Base-by-base conservation (phyloP, 2,329 filamentous ascomycete species). In the Ophiocordyceps camponoti-floridani region DNA sequence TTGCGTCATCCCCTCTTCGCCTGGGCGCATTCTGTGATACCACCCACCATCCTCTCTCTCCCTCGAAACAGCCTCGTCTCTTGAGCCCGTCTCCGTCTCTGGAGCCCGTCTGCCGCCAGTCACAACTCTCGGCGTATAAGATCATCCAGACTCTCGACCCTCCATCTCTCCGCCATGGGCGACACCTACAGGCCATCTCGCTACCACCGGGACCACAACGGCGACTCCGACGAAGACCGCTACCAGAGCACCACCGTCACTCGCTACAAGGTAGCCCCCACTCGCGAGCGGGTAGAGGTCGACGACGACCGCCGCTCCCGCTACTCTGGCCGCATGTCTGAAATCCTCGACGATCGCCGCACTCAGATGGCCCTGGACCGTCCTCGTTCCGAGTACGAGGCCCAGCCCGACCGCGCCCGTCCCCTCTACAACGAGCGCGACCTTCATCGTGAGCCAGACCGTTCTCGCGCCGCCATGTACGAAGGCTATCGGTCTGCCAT, bases 181-280 rank as follows among this genome's bases (percentile, higher is more conserved):
- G 46, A 47, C 31, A 18, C 42, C 16, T 46, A 47, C 46, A 40
- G 46, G 40, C 28, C 42, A n/a, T 52, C 58, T 48, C 57, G 59
- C 48, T 62, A 60, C 49, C 59, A 60, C 49, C 59, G 61, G 44
- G 56, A 57, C 40, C 52, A 53, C 44, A 58, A 60, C 43, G 54
- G 49, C 48, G 56, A 56, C 42, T 63, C 58, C 13, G 65, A 68
- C 48, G 69, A 71, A 45, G 67, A 71, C 43, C 58, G 59, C 40
- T 66, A 65, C 57, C 62, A 60, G 52, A 62, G 58, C 47, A 66
- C 68, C 5, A 71, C 67, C n/a, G 63, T 73, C 45, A 67, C 65
- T 48, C 65, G 70, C 45, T 73, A 73, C 62, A 73, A 73, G 54
- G 68, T 73, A 27, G 56, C 58, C 9, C 62, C 64, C 11, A 58